These are phyloP conservation scores for Sequoiadendron giganteum DNA, from an alignment of 75 land plant species.

Conservation along the genomic window DNA sequence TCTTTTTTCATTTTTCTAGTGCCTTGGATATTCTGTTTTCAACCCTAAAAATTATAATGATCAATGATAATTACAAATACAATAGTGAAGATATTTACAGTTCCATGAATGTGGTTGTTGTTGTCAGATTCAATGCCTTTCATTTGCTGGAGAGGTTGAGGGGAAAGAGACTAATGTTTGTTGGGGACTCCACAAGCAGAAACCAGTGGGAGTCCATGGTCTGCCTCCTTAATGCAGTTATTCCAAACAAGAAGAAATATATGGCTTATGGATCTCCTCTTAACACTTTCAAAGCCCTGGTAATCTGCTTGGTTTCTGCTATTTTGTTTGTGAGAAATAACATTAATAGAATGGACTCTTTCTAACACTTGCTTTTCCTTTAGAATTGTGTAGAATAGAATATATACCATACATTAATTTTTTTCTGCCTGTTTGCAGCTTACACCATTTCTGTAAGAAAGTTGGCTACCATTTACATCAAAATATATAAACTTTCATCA, in stretches of 20 bases:
- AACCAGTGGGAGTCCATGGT: slow-evolving; percentile 90
- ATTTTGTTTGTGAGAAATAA: not conserved
- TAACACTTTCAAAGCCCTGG: slow-evolving; percentile 28
- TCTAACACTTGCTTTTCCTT: not conserved
- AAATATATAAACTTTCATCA: not conserved
- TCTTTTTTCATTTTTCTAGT: not conserved
- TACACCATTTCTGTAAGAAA: not conserved
- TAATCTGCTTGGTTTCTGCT: not conserved
- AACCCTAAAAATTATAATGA: not conserved
- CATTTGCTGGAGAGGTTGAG: slow-evolving; percentile 68
- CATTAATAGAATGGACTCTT: not conserved
- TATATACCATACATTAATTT: not conserved
- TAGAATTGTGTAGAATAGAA: not conserved
- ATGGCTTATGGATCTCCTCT: slow-evolving; percentile 13
- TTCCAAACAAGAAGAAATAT: slow-evolving; percentile 32
- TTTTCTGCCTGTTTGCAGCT: not conserved
- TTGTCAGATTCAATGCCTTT: slow-evolving; percentile 67
- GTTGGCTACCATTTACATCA: not conserved
- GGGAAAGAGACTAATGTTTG: slow-evolving; percentile 69
- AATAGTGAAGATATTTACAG: not conserved
- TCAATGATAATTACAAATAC: not conserved
- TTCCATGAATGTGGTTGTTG: not conserved
- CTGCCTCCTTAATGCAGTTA: slow-evolving; percentile 69
- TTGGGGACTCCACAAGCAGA: slow-evolving; percentile 83
- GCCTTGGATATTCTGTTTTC: not conserved